A percentile compares a stretch with the other conserved stretches of the same genome.
Evolutionary conservation across 441 rosid species (phyloP).

Genomic region (Erysimum cheiri): DNA sequence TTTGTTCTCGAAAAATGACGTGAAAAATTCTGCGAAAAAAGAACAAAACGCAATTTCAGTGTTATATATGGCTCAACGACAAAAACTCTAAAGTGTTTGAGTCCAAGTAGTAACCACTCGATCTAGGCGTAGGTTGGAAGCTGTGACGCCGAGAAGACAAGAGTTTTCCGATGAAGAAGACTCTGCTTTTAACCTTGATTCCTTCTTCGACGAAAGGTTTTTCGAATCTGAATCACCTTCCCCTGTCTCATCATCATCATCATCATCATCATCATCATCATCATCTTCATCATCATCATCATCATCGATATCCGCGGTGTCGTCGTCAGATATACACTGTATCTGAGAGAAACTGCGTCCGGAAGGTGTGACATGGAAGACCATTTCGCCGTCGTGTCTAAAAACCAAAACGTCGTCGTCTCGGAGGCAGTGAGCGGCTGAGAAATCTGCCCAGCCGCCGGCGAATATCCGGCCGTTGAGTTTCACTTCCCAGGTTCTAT

Average conservation of each 20-base stretch:
- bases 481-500: constrained; percentile 27
- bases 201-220: neutral
- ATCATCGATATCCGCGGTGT: neutral
- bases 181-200: neutral
- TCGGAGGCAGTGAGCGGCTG: constrained; percentile 5
- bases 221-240: neutral
- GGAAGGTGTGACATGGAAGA: neutral
- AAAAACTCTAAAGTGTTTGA: neutral
- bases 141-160: neutral
- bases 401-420: neutral
- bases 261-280: no score
- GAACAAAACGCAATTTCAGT: neutral
- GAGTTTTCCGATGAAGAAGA: neutral
- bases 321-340: neutral
- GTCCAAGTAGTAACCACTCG: neutral
- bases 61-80: neutral
- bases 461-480: constrained; percentile 19
- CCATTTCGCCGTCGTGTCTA: neutral
- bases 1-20: neutral
- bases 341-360: neutral
- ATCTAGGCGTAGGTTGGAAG: neutral
- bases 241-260: neutral
- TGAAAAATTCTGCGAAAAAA: neutral
- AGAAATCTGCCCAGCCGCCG: constrained; percentile 32
- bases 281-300: no score